These are phyloP conservation scores for Breynia disticha DNA, from an alignment of 441 rosid species.

Conservation along the genomic window DNA sequence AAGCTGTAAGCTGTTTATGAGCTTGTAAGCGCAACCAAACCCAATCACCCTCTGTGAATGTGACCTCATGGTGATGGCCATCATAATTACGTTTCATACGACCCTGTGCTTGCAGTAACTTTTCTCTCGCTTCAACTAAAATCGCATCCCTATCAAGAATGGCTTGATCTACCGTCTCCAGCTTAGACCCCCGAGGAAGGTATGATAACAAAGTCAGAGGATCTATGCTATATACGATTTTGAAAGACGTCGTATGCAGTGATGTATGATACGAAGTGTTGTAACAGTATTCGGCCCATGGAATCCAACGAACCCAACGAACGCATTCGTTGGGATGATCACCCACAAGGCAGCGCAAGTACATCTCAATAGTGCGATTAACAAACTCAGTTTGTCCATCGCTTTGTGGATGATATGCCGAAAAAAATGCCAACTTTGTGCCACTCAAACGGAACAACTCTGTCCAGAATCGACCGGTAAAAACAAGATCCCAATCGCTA, in stretches of 20 bases:
- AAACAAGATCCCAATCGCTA: not conserved
- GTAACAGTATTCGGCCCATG: not conserved
- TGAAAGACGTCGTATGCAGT: too few relatives aligned
- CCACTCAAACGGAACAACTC: not conserved
- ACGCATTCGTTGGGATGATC: not conserved
- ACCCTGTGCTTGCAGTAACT: too few relatives aligned
- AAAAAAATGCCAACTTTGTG: not conserved
- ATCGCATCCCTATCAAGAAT: too few relatives aligned
- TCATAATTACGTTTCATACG: too few relatives aligned
- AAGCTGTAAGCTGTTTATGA: not conserved
- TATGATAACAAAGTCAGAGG: not conserved
- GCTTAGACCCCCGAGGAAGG: not conserved
- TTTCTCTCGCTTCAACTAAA: too few relatives aligned
- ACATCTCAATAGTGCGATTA: not conserved
- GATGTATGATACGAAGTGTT: not conserved
- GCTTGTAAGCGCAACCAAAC: not conserved
- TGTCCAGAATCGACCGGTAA: not conserved
- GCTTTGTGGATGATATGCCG: constrained; percentile 6
- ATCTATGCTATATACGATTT: too few relatives aligned
- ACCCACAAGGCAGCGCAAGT: not conserved
- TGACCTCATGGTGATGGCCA: too few relatives aligned
- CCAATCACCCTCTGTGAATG: too few relatives aligned
- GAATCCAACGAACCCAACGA: not conserved
- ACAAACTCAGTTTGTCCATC: not conserved
- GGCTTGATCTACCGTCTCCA: not conserved